Base-by-base conservation (phyloP, 2,329 filamentous ascomycete genomes). In the Alternaria novae-zelandiae region DNA sequence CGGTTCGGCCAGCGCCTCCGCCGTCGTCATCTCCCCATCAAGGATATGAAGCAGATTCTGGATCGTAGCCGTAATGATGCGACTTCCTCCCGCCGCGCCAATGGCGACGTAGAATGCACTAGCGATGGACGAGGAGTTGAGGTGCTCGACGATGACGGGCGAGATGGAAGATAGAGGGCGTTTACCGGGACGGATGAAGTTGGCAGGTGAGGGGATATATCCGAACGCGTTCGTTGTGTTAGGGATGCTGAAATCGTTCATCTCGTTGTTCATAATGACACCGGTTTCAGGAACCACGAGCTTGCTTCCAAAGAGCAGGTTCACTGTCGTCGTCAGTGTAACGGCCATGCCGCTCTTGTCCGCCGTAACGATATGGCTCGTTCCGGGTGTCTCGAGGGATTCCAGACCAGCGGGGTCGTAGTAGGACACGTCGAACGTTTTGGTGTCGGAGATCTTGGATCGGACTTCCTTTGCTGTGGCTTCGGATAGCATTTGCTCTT, bases 311-410 rank as follows among this genome's bases (percentile, higher is more conserved):
- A 97, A 98, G 4, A 96, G 85, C 5, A 96, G 84, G 79, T 97
- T 97, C 60, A 97, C 84, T 0, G 95, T 97, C 1, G 93, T 96
- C 0, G 94, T 97, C 12, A 94, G 85, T 1, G 91, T 91, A 36
- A 96, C 86, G 3, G 93, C 89, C 78, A 97, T 84, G 7, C 94
- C 94, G 0, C 86, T 85, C 8, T 80, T 79, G 78, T 97, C 95
- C 0, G 90, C 89, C 0, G 91, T 84, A 1, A 92, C 88, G 9
- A 94, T 82, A 70, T 94, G 91, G 17, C 88, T 90, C 0, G 92
- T 95, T 2, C 92, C 92, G 53, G 90, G 89, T 68, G 89, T 91
- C 4, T 91, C 87, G 15, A 91, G 83, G 6, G 86, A 86, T 74
- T 91, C 91, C 12, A 92, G 80, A 0, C 86, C 86, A 1, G 83